A percentile compares a stretch with the other conserved stretches of the same genome.
Evolutionary conservation across 2,329 filamentous ascomycete species (phyloP).

Genomic region (Monilinia aucupariae): DNA sequence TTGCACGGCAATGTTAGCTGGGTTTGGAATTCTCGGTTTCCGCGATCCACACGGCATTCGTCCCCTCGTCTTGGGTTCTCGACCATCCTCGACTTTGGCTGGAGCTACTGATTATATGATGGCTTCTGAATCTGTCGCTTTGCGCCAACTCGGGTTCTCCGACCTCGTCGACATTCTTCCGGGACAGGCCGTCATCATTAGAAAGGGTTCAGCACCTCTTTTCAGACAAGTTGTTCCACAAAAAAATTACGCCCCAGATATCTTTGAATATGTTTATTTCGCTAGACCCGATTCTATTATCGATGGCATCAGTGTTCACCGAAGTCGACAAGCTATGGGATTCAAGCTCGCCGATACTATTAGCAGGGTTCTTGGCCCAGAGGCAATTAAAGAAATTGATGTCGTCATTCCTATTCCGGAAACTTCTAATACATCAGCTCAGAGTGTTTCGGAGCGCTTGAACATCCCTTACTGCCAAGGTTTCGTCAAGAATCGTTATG

Average conservation of each 20-base stretch:
- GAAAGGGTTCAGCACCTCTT: conserved; percentile 67
- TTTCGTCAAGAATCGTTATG: conserved; percentile 86
- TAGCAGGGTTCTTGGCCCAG: conserved; percentile 58
- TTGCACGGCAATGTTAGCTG: conserved; percentile 75
- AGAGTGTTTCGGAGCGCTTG: conserved; percentile 67
- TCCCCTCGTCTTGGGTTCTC: conserved; percentile 71
- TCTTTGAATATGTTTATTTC: conserved; percentile 87
- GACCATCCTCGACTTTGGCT: conserved; percentile 57
- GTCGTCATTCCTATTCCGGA: conserved; percentile 79
- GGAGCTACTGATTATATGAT: conserved; percentile 79
- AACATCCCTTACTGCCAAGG: conserved; percentile 73
- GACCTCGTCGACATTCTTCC: conserved; percentile 73
- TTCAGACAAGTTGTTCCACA: conserved; percentile 69
- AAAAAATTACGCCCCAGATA: conserved; percentile 72
- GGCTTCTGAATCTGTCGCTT: conserved; percentile 80
- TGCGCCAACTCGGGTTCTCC: conserved; percentile 73
- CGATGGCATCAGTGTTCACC: conserved; percentile 82
- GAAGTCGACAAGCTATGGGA: conserved; percentile 82
- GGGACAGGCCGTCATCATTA: conserved; percentile 78
- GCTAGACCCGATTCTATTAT: conserved; percentile 76
- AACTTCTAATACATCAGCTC: conserved; percentile 76
- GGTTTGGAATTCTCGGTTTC: conserved; percentile 75
- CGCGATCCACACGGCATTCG: conserved; percentile 77
- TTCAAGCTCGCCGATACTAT: conserved; percentile 72
- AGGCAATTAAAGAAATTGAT: conserved; percentile 71